Percentiles rank a stretch among this genome's conserved stretches.
phyloP scores from a whole-genome alignment of 1,284 basidiomycete genomes.

The Puccinia sorghi region DNA sequence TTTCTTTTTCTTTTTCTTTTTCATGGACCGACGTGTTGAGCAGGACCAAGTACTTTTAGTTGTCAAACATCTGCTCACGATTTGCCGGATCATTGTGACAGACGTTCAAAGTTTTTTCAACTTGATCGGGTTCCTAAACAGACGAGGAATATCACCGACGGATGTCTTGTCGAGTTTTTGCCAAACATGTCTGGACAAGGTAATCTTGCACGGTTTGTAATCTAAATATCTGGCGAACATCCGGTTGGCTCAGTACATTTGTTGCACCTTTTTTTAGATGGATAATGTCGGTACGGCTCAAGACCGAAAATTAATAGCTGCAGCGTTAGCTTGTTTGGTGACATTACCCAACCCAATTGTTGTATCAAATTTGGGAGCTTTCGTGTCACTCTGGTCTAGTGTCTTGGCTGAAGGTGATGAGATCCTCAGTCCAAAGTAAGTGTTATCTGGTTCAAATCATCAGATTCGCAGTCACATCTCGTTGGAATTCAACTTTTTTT shows the following conservation, averaged over 20 bases:
- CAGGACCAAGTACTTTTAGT: constrained; percentile 8
- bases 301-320: constrained; percentile 34
- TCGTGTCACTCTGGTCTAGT: constrained; percentile 41
- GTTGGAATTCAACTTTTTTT: background rate
- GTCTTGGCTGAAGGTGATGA: constrained; percentile 43
- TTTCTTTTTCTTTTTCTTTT: too few species aligned
- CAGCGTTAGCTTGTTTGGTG: constrained; percentile 25
- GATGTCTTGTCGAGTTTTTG: constrained; percentile 40
- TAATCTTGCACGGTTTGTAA: background rate
- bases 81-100: constrained; percentile 31
- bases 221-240: too few species aligned
- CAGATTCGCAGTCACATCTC: too few species aligned
- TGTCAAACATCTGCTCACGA: constrained; percentile 29
- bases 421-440: constrained; percentile 27
- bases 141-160: constrained; percentile 15
- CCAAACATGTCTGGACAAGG: constrained; percentile 38
- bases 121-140: constrained; percentile 16
- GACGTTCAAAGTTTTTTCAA: constrained; percentile 36
- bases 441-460: background rate
- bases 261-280: background rate
- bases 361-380: constrained; percentile 21
- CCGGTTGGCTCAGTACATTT: background rate
- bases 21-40: background rate
- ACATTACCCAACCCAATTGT: constrained; percentile 30
- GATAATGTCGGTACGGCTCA: constrained; percentile 35